These are phyloP conservation scores for Pistacia integerrima DNA, from an alignment of 345 rosid species.

Conservation along the genomic window DNA sequence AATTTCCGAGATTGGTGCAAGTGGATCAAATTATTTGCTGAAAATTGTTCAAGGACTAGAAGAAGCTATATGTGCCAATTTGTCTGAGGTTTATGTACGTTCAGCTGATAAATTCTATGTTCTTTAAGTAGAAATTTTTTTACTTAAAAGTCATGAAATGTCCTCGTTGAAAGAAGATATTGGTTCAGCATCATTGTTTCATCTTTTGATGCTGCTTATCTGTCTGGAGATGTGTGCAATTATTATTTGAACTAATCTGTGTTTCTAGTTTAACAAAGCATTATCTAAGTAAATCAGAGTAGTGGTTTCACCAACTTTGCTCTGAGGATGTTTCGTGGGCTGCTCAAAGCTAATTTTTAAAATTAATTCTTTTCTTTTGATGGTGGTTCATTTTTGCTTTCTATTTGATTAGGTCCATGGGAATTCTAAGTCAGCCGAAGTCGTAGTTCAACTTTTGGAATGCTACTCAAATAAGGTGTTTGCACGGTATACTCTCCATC, in stretches of 20 bases:
- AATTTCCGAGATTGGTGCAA: slow-evolving; percentile 58
- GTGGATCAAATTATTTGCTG: slow-evolving; percentile 55
- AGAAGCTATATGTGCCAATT: slow-evolving; percentile 55
- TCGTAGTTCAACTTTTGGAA: slow-evolving; percentile 60
- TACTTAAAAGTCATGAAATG: slow-evolving; percentile 19
- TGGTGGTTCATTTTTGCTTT: slow-evolving; percentile 9
- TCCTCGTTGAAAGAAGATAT: slow-evolving; percentile 13
- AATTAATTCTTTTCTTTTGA: slow-evolving; percentile 4
- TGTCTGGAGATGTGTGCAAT: background rate
- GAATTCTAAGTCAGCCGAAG: slow-evolving; percentile 47
- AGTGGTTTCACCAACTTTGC: background rate
- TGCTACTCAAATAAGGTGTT: slow-evolving; percentile 69
- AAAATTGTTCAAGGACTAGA: slow-evolving; percentile 63
- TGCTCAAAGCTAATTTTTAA: background rate
- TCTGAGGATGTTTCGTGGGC: background rate
- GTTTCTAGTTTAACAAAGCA: slow-evolving; percentile 13
- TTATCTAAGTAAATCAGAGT: background rate
- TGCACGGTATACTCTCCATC: slow-evolving; percentile 64
- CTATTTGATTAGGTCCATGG: slow-evolving; percentile 56
- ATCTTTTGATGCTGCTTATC: background rate
- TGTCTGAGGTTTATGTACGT: slow-evolving; percentile 70
- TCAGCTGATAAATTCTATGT: slow-evolving; percentile 15
- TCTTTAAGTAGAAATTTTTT: slow-evolving; percentile 7
- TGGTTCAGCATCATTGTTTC: slow-evolving; percentile 6
- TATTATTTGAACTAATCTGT: slow-evolving; percentile 7